A percentile compares a stretch with the other conserved stretches of the same genome.
Evolutionary conservation across 805 yeast species (phyloP).

Genomic region (Teunomyces panamensis): DNA sequence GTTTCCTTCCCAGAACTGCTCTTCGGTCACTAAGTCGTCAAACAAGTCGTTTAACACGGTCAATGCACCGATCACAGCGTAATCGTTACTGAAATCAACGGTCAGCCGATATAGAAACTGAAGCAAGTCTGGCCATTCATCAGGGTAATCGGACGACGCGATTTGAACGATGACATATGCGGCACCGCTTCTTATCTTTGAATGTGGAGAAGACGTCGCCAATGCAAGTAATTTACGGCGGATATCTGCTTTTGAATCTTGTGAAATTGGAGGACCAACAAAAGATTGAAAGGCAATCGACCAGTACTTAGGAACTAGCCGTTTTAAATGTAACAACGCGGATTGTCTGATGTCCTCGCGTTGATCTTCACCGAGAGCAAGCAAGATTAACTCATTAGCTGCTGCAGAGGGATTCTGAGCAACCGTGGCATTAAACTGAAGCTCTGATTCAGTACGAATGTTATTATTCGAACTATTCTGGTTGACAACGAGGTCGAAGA

Average conservation of each 20-base stretch:
- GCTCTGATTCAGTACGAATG: constrained; percentile 52
- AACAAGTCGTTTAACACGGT: constrained; percentile 70
- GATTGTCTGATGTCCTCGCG: constrained; percentile 52
- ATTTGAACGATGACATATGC: constrained; percentile 80
- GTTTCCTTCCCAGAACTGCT: constrained; percentile 77
- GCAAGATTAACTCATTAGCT: constrained; percentile 39
- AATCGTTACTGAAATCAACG: constrained; percentile 24
- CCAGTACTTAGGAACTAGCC: constrained; percentile 75
- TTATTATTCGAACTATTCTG: constrained; percentile 49
- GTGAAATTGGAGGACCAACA: constrained; percentile 60
- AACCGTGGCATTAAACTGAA: constrained; percentile 41
- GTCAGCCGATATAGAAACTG: constrained; percentile 44
- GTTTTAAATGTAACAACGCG: constrained; percentile 62
- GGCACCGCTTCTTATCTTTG: constrained; percentile 63
- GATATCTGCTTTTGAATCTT: constrained; percentile 48
- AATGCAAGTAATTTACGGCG: constrained; percentile 51
- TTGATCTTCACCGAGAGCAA: constrained; percentile 31
- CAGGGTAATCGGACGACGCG: constrained; percentile 89
- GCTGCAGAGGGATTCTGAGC: constrained; percentile 48
- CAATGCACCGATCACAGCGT: constrained; percentile 51
- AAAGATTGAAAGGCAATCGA: constrained; percentile 77
- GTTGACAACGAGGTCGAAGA: constrained; percentile 9
- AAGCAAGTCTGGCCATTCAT: constrained; percentile 85
- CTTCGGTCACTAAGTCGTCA: constrained; percentile 82
- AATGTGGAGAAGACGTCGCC: constrained; percentile 39